These are phyloP conservation scores for Actinomortierella ambigua DNA, from an alignment of 371 early-diverging fungal species.

Conservation along the genomic window DNA sequence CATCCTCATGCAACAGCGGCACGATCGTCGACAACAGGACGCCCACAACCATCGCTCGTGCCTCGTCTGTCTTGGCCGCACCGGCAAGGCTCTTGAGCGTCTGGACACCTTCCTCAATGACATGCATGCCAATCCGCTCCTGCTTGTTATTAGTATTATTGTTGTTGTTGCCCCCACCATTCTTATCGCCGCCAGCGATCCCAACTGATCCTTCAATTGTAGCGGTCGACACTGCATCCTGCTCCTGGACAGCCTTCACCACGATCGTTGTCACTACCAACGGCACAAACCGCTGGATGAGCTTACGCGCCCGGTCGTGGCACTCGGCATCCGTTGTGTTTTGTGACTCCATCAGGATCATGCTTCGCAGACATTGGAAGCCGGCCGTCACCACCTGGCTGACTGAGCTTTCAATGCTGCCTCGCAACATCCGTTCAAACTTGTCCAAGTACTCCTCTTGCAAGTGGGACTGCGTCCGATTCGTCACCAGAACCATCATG, in stretches of 20 bases:
- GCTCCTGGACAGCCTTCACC: conserved; percentile 33
- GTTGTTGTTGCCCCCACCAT: too few species aligned
- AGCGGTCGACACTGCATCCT: neutral
- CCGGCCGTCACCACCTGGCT: conserved; percentile 37
- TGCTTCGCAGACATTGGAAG: conserved; percentile 38
- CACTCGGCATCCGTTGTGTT: neutral
- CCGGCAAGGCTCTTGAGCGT: conserved; percentile 33
- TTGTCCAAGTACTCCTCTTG: conserved; percentile 23
- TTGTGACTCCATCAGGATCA: conserved; percentile 16
- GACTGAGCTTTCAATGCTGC: conserved; percentile 32
- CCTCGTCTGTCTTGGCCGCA: conserved; percentile 9
- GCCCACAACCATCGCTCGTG: conserved; percentile 23
- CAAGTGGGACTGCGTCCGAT: conserved; percentile 16
- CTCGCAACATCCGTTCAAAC: conserved; percentile 34
- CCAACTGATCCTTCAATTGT: too few species aligned
- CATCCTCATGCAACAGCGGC: conserved; percentile 16
- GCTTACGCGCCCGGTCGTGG: conserved; percentile 19
- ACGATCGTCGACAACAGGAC: conserved; percentile 39
- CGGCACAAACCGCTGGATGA: conserved; percentile 33
- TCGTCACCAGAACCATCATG: conserved; percentile 41
- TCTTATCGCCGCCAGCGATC: too few species aligned
- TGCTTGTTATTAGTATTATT: conserved; percentile 7
- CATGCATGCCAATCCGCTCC: conserved; percentile 34
- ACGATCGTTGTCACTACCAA: conserved; percentile 45
- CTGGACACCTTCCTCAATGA: conserved; percentile 39